Evolutionary conservation across 495 filamentous ascomycete species (phyloP), one percentile per base, ranked within the genome.

Genomic region (Penicillium argentinense): DNA sequence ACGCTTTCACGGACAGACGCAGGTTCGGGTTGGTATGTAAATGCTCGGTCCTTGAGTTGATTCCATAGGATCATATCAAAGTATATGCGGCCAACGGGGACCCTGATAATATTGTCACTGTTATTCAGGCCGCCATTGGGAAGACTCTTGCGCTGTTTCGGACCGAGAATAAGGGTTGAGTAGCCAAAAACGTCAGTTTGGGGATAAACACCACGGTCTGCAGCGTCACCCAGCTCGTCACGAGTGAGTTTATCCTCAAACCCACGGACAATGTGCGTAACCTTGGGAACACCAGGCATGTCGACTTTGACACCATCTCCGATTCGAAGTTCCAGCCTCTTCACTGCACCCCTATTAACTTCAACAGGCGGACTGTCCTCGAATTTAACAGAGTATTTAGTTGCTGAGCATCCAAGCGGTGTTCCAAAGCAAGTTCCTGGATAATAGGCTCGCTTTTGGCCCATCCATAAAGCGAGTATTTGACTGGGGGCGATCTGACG

Each of bases 231-330:
- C 8, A 75, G 42, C 4, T 69, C 66, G 28, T 71, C 68, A 5
- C 36, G 45, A 16, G 62, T 66, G 17, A 73, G 60, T 28, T 68
- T 68, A 48, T 73, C 60, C 3, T 60, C 57, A 28, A 78, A 67
- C 4, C 74, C 71, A 27, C 66, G 62, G 29, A 80, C 63, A 25
- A 75, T 63, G 39, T 76, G 76, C 1, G 66, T 73, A 26, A 74
- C 59, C 29, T 69, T 76, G 5, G 74, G 74, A 23, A 72, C 52
- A 42, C 64, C 67, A 4, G 51, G 64, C 53, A 73, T 69, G 19
- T 79, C 75, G 8, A 80, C 68, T 49, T 80, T 80, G 29, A 79
- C 74, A 4, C 52, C 62, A 56, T 80, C 77, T 18, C 76, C 77
- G 25, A 69, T 40, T 3, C 60, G 64, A 24, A 80, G 56, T 42